Conservation (phyloP, 306 rosid species). For the Vigna mungo region DNA sequence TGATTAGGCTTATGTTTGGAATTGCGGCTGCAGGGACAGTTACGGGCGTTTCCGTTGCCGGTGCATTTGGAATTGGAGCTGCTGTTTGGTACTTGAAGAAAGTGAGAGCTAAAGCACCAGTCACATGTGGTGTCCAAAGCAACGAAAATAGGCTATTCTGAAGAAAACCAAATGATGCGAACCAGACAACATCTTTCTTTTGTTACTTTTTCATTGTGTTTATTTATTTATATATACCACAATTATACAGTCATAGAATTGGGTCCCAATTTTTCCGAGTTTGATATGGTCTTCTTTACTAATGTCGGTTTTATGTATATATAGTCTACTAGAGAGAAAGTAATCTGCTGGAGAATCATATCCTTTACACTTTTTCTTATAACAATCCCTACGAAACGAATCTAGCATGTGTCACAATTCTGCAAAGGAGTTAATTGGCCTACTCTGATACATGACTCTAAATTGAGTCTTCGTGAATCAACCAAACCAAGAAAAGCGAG, state of each 20-base stretch:
- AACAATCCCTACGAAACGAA: slow-evolving; percentile 30
- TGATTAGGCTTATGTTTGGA: slow-evolving; percentile 14
- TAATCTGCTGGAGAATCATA: slow-evolving; percentile 16
- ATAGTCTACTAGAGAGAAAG: slow-evolving; percentile 12
- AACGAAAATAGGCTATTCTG: slow-evolving; percentile 91
- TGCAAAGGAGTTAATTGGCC: slow-evolving; percentile 1
- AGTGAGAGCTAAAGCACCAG: slow-evolving; percentile 82
- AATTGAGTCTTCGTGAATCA: neutral
- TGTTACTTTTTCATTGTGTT: slow-evolving; percentile 23
- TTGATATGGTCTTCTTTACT: slow-evolving; percentile 23
- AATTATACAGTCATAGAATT: slow-evolving; percentile 30
- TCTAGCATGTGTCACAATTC: slow-evolving; percentile 8
- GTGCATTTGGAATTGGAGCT: slow-evolving; percentile 86
- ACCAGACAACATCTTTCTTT: slow-evolving; percentile 40
- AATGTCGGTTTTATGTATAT: neutral
- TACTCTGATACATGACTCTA: slow-evolving; percentile 31
- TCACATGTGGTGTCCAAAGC: slow-evolving; percentile 89
- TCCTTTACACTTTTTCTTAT: slow-evolving; percentile 10
- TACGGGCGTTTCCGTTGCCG: slow-evolving; percentile 72
- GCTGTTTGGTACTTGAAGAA: slow-evolving; percentile 78
- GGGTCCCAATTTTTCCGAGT: slow-evolving; percentile 35
- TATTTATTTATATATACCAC: slow-evolving; percentile 35
- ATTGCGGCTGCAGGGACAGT: slow-evolving; percentile 69
- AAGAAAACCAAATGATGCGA: slow-evolving; percentile 35
- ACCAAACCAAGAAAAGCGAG: neutral